phyloP scores from a whole-genome alignment of 148 eudicot species.

The Drosera capensis region DNA sequence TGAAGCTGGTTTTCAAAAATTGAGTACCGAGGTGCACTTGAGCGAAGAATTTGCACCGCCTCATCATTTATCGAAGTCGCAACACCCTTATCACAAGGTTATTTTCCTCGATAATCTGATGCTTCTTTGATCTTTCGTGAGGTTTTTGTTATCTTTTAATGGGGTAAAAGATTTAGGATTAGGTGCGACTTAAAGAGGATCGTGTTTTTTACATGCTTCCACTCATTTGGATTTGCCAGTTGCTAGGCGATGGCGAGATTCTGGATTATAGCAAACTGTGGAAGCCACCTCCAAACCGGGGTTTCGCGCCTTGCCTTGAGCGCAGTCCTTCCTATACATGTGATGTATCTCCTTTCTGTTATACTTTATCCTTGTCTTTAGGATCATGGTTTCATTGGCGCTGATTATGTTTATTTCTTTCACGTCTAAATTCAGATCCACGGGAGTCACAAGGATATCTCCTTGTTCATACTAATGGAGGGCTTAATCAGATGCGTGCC shows the following conservation, averaged over 20 bases:
- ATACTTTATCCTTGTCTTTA: not conserved
- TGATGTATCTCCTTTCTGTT: slow-evolving; percentile 12
- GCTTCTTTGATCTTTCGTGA: not conserved
- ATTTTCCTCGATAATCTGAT: slow-evolving; percentile 10
- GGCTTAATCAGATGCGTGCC: slow-evolving; percentile 96
- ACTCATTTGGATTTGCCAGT: slow-evolving; percentile 79
- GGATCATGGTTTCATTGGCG: not conserved
- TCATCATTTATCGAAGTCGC: slow-evolving; percentile 35
- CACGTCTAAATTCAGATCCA: slow-evolving; percentile 34
- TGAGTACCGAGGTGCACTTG: slow-evolving; percentile 38
- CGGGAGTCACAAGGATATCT: slow-evolving; percentile 55
- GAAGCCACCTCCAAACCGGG: slow-evolving; percentile 77
- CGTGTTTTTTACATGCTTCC: slow-evolving; percentile 25
- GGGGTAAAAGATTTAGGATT: not conserved
- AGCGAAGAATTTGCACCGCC: slow-evolving; percentile 33
- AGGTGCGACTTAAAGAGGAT: not conserved
- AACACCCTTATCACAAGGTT: slow-evolving; percentile 52
- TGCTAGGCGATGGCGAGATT: slow-evolving; percentile 37
- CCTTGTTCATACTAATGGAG: slow-evolving; percentile 87
- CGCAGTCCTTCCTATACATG: slow-evolving; percentile 43
- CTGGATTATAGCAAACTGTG: slow-evolving; percentile 45
- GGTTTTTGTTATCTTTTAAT: not conserved
- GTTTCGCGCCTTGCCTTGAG: slow-evolving; percentile 59
- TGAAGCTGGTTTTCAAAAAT: slow-evolving; percentile 41
- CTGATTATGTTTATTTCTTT: slow-evolving; percentile 7